Base-by-base conservation (phyloP, 805 yeast genomes). In the Sungouiella blattae region DNA sequence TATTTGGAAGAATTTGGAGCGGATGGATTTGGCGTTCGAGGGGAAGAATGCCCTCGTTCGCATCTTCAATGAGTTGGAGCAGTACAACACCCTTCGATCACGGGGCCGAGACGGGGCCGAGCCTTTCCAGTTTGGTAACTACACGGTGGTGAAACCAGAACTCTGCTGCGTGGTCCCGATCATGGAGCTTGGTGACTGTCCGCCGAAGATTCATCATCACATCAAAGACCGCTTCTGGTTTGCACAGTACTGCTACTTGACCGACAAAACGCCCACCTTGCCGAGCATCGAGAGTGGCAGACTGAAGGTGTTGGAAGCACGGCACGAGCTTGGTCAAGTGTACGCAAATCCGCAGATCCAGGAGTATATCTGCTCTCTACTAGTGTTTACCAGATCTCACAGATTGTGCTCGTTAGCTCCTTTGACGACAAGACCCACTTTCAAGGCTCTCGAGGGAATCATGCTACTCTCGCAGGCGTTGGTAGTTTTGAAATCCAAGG, bases 341-440 rank as follows among this genome's bases (percentile, higher is more conserved):
- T 58, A 49, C 35, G 49, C 54, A n/a, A 49, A 60, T 15, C 66
- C 70, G 4, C 67, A 61, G 17, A 54, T 67, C 15, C 57, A 56
- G 20, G 50, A 57, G 28, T 67, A 67, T 36, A 52, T 63, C 17
- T 59, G 62, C 38, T 65, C 71, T 11, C 37, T 67, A 11, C 50
- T 65, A 18, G 61, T 64, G 7, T 58, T 54, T 36, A 53, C 64
- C 2, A 43, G 73, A 22, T 58, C 60, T 37, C 72, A 67, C 38
- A 47, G 73, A 18, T 47, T 67, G 15, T 52, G 61, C 24, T 58
- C 68, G n/a, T 36, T 67, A n/a, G 53, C 69, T 5, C 69, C 67
- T 4, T 51, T 57, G 11, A 49, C 54, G 26, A 53, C 67, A 0
- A 37, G 72, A 9, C 51, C 67, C 12, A 55, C 62, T 9, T 58